phyloP scores from a whole-genome alignment of 495 filamentous ascomycete genomes.

The Letharia lupina region DNA sequence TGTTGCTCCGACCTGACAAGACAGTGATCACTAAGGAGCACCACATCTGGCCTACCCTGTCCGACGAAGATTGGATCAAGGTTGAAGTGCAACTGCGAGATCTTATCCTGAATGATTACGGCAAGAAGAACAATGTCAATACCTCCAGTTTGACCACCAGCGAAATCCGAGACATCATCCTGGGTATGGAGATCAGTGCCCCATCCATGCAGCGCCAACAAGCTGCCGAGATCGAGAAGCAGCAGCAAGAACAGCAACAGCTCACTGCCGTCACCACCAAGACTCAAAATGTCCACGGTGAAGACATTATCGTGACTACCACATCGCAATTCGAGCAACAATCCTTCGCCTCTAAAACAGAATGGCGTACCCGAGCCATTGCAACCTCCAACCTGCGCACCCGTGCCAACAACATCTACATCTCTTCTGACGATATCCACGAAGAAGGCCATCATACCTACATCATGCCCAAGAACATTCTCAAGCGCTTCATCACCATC shows the following conservation, averaged over 20 bases:
- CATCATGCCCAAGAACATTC: constrained; percentile 97
- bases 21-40: constrained; percentile 97
- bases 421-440: constrained; percentile 83
- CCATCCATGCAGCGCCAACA: constrained; percentile 98
- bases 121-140: constrained; percentile 99
- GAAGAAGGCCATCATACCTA: constrained; percentile 69
- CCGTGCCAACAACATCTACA: constrained; percentile 95
- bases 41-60: constrained; percentile 94
- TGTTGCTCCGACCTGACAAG: constrained; percentile 95
- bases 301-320: constrained; percentile 97
- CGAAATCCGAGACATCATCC: constrained; percentile 96
- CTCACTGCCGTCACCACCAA: constrained; percentile 96
- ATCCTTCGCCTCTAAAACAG: constrained; percentile 95
- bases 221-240: constrained; percentile 98
- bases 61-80: constrained; percentile 98
- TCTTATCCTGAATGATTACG: constrained; percentile 95
- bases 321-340: constrained; percentile 96
- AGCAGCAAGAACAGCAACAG: constrained; percentile 93
- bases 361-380: constrained; percentile 96
- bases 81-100: constrained; percentile 94
- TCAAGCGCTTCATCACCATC: constrained; percentile 98
- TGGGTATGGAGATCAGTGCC: constrained; percentile 99
- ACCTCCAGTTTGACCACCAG: constrained; percentile 91
- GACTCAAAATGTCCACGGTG: constrained; percentile 94
- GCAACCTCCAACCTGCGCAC: constrained; percentile 94